These are phyloP conservation scores for Delphinella strobiligena DNA, from an alignment of 2,329 filamentous ascomycete genomes.

Conservation along the genomic window DNA sequence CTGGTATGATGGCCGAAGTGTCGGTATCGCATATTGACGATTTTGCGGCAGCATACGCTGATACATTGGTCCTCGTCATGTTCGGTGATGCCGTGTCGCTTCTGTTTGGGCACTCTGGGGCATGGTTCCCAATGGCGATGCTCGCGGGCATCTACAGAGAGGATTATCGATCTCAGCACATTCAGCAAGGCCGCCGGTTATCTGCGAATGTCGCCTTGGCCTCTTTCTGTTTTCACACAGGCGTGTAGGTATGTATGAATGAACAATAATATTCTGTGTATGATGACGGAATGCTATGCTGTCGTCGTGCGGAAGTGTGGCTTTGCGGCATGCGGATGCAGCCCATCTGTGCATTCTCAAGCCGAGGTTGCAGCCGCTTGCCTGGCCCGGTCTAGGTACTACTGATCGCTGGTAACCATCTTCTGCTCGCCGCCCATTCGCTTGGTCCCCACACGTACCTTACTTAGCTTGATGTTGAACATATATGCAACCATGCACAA, in stretches of 20 bases:
- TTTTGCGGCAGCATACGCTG: slow-evolving; percentile 9
- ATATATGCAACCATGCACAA: too few relatives aligned
- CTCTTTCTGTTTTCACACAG: too few relatives aligned
- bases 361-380: not conserved
- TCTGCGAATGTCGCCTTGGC: too few relatives aligned
- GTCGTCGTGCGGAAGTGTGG: not conserved
- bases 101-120: slow-evolving; percentile 11
- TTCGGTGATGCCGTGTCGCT: slow-evolving; percentile 12
- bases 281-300: not conserved
- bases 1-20: slow-evolving; percentile 38
- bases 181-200: too few relatives aligned
- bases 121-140: slow-evolving; percentile 23
- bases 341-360: too few relatives aligned
- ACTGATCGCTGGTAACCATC: too few relatives aligned
- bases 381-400: too few relatives aligned
- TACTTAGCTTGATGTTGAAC: too few relatives aligned
- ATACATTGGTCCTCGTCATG: slow-evolving; percentile 15
- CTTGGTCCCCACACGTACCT: too few relatives aligned
- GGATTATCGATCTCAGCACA: not conserved
- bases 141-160: slow-evolving; percentile 24
- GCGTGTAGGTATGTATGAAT: too few relatives aligned
- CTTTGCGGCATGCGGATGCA: not conserved
- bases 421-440: too few relatives aligned
- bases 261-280: too few relatives aligned
- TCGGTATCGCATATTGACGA: slow-evolving; percentile 39